Conservation (phyloP, 768 basidiomycete species). For the Terana coerulea region DNA sequence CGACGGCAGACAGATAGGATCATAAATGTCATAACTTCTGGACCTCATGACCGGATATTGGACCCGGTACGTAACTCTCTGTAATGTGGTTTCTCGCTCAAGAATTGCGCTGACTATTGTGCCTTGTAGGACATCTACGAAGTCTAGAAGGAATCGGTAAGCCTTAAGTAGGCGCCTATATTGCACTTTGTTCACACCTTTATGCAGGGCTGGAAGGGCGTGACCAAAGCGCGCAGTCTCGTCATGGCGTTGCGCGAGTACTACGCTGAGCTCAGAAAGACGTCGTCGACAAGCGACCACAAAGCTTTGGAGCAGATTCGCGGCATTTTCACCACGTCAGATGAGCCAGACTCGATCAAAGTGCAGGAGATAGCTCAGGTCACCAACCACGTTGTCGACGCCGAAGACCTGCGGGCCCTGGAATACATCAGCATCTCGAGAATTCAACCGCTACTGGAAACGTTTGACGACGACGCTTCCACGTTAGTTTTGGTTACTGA, state of each 20-base stretch:
- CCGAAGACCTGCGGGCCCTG: constrained; percentile 22
- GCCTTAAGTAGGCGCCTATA: too few species aligned
- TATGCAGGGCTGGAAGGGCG: constrained; percentile 22
- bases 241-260: constrained; percentile 19
- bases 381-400: neutral
- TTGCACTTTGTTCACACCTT: too few species aligned
- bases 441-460: constrained; percentile 17
- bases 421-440: constrained; percentile 17
- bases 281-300: neutral
- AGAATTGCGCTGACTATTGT: neutral
- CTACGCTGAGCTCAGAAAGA: constrained; percentile 8
- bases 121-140: constrained; percentile 14
- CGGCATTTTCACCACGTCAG: neutral
- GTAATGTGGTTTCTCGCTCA: too few species aligned
- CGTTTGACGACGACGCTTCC: constrained; percentile 22
- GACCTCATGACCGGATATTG: constrained; percentile 19
- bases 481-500: constrained; percentile 18
- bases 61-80: constrained; percentile 15
- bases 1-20: constrained; percentile 17
- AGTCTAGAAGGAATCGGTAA: constrained; percentile 19
- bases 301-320: neutral
- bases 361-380: neutral
- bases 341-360: neutral
- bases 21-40: constrained; percentile 14
- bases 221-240: constrained; percentile 20